Evolutionary conservation across 2,329 filamentous ascomycete species (phyloP), one percentile per base, ranked within the genome.

Genomic region (Clarireedia paspali): DNA sequence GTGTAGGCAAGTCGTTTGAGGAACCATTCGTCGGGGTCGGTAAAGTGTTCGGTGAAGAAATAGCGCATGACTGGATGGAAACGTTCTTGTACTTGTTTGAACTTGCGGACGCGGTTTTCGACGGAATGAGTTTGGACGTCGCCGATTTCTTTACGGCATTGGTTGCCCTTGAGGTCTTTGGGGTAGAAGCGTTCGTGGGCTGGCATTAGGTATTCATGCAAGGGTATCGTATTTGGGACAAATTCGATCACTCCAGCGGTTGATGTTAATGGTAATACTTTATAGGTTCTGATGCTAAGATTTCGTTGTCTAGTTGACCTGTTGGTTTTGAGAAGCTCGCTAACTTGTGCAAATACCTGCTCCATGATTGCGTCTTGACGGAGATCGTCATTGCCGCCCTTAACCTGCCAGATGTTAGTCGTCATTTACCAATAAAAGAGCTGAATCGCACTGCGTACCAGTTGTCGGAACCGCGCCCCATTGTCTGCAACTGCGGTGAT

Each of bases 351-450:
- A 70, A 99, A 99, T 1, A 99, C 94, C 72, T 99, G 94, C 71
- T 99, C 95, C 95, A 99, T 99, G 76, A 85, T 99, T 46, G 92
- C 90, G 67, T 99, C 94, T 74, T 99, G 94, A 7, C 95, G 88
- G 12, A 99, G 80, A 68, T 99, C 92, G 70, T 99, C 94, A 67
- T 92, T 92, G 17, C 94, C 91, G 60, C 91, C 91, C 77, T 99
- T 99, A 68, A 96, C 85, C 77, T 84, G 60, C 30, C 9, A 9
- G 39, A 17, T 24, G 15, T 57, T 50, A 49, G 42, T 70, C 55
- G 68, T 65, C 50, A 50, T 23, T 39, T 56, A 23, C 23, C 23
- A 55, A 55, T 54, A 20, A 9, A 27, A n/a, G 14, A 14, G 24
- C n/a, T 4, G 14, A n/a, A 14, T 6, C 27, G 44, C 49, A 50